Conservation (phyloP, 2,329 filamentous ascomycete species). For the Biscogniauxia mediterranea region DNA sequence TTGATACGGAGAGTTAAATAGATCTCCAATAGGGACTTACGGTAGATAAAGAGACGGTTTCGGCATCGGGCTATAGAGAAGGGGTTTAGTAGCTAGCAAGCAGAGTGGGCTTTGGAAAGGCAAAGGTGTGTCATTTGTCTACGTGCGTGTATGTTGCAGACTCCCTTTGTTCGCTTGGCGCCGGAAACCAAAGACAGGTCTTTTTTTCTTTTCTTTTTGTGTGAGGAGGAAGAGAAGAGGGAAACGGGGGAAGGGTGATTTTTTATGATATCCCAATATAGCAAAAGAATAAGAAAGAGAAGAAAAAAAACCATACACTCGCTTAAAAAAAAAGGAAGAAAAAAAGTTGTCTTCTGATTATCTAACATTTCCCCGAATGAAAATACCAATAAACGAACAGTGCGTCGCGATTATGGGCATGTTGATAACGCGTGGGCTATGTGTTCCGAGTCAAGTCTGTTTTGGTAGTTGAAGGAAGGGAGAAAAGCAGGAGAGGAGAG, state of each 20-base stretch:
- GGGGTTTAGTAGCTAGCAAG: neutral
- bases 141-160: neutral
- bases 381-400: neutral
- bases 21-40: constrained; percentile 1
- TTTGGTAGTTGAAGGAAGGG: neutral
- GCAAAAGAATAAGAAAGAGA: neutral
- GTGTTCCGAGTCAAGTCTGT: neutral
- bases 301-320: neutral
- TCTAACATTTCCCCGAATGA: neutral
- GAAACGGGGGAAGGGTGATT: neutral
- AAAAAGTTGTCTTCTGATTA: neutral
- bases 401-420: neutral
- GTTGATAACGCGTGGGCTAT: neutral
- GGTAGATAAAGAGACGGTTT: neutral
- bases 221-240: neutral
- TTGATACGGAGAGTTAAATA: constrained; percentile 1
- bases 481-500: neutral
- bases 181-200: neutral
- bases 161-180: neutral
- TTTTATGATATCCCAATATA: neutral
- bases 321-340: neutral
- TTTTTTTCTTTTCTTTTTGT: too few relatives aligned
- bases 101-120: neutral
- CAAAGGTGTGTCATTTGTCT: neutral
- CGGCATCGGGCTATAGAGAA: neutral